Conservation (phyloP, 1,284 basidiomycete genomes). For the Tilletia walkeri region DNA sequence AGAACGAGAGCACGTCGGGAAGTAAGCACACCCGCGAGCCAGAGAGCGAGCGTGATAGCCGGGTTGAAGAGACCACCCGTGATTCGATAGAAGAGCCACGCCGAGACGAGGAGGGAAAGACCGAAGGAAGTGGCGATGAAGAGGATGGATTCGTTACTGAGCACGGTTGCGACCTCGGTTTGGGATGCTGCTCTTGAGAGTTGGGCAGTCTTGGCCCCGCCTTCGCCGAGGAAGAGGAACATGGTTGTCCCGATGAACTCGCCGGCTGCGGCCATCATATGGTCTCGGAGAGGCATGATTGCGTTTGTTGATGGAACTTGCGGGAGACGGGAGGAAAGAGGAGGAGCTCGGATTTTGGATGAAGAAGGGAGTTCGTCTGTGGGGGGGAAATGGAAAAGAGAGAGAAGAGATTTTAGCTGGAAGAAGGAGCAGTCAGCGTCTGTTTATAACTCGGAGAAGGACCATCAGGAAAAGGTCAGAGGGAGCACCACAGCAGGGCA, state of each 20-base stretch:
- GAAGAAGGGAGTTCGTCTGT: no score
- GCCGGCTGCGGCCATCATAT: conserved; percentile 32
- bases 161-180: conserved; percentile 23
- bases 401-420: no score
- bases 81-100: conserved; percentile 71
- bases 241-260: conserved; percentile 37
- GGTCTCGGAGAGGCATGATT: conserved; percentile 21
- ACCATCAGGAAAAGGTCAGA: no score
- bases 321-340: no score
- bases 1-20: conserved; percentile 57
- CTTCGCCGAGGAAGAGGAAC: conserved; percentile 40
- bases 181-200: conserved; percentile 11
- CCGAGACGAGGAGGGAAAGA: conserved; percentile 35
- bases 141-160: conserved; percentile 37
- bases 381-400: no score
- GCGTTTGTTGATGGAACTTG: no score
- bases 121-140: conserved; percentile 42
- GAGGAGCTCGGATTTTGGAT: no score
- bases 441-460: no score
- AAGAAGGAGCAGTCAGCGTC: no score
- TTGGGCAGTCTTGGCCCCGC: conserved; percentile 35
- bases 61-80: conserved; percentile 56
- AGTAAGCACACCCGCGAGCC: conserved; percentile 57
- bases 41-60: conserved; percentile 59
- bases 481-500: no score